Evolutionary conservation across 2,329 filamentous ascomycete species (phyloP).

Genomic region (Aspergillus sp.): DNA sequence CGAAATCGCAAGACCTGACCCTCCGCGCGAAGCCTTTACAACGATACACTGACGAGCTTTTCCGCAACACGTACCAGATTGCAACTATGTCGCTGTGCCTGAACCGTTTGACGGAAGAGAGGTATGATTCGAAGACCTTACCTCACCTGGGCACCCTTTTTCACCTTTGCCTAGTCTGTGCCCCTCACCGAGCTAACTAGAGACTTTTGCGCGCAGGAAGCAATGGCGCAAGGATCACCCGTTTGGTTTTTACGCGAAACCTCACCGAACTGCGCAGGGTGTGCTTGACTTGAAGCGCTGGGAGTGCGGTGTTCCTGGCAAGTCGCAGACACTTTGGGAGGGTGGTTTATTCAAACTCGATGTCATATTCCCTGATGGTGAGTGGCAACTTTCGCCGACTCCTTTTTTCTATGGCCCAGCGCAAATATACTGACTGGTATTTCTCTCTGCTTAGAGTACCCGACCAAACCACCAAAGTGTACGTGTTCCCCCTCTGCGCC

Average conservation of each 20-base stretch:
- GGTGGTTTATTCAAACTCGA: slow-evolving; percentile 96
- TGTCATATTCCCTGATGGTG: slow-evolving; percentile 90
- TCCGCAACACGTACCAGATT: neutral
- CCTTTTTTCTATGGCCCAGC: neutral
- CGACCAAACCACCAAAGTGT: slow-evolving; percentile 99
- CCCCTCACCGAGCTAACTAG: slow-evolving; percentile 11
- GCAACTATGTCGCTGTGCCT: slow-evolving; percentile 78
- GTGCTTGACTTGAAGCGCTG: slow-evolving; percentile 90
- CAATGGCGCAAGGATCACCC: slow-evolving; percentile 97
- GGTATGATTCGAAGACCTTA: slow-evolving; percentile 54
- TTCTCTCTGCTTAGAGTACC: slow-evolving; percentile 68
- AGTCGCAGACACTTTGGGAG: slow-evolving; percentile 96
- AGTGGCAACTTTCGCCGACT: slow-evolving; percentile 31
- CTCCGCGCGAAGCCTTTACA: neutral
- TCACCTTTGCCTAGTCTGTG: neutral
- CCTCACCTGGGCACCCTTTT: neutral
- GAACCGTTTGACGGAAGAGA: slow-evolving; percentile 83
- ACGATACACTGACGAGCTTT: neutral
- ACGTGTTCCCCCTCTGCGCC: slow-evolving; percentile 41
- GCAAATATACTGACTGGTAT: slow-evolving; percentile 15
- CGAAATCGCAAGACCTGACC: neutral
- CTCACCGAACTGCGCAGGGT: slow-evolving; percentile 73
- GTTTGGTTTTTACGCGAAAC: slow-evolving; percentile 95
- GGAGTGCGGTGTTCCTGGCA: slow-evolving; percentile 96
- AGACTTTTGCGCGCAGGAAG: slow-evolving; percentile 61